Conservation (phyloP, 768 basidiomycete genomes). For the Gelatoporia subvermispora region DNA sequence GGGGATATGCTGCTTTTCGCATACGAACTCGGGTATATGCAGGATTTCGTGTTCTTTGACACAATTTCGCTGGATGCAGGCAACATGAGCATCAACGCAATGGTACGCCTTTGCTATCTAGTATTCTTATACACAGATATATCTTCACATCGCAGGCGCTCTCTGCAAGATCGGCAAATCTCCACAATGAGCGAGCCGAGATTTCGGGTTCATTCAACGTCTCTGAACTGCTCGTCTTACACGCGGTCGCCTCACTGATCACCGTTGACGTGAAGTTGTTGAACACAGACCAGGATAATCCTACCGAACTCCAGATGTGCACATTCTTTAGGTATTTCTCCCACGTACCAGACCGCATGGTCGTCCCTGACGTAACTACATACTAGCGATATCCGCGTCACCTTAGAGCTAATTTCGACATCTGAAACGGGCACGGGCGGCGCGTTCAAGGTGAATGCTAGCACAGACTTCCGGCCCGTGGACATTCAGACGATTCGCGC, state of each 20-base stretch:
- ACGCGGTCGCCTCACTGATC: slow-evolving; percentile 40
- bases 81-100: neutral
- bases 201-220: slow-evolving; percentile 37
- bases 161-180: slow-evolving; percentile 17
- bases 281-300: slow-evolving; percentile 19
- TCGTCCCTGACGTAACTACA: no score
- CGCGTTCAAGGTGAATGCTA: slow-evolving; percentile 27
- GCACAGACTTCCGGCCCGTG: slow-evolving; percentile 29
- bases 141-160: slow-evolving; percentile 31
- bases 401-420: slow-evolving; percentile 15
- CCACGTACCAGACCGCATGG: no score
- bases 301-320: slow-evolving; percentile 27
- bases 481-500: slow-evolving; percentile 25
- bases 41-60: slow-evolving; percentile 5
- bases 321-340: slow-evolving; percentile 40
- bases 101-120: slow-evolving; percentile 4
- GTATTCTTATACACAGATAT: no score
- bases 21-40: slow-evolving; percentile 3
- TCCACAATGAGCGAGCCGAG: slow-evolving; percentile 36
- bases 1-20: slow-evolving; percentile 9
- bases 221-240: slow-evolving; percentile 34
- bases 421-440: slow-evolving; percentile 17
- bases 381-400: slow-evolving; percentile 14
- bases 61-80: slow-evolving; percentile 1
- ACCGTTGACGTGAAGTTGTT: slow-evolving; percentile 32